phyloP scores from a whole-genome alignment of 306 rosid genomes.

The Benincasa hispida region DNA sequence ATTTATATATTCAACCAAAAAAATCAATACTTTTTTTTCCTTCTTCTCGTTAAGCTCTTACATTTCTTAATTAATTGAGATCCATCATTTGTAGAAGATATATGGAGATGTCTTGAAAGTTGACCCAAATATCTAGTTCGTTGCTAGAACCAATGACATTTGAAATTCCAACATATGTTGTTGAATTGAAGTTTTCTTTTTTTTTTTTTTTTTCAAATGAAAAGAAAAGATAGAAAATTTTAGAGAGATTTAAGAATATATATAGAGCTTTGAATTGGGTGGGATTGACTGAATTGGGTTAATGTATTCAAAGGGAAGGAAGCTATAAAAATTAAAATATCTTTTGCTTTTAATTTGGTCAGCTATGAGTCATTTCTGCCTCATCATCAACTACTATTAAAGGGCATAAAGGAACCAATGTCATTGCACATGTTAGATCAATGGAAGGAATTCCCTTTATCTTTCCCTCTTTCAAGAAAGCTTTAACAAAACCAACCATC shows the following conservation, averaged over 20 bases:
- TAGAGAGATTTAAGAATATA: no score
- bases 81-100: conserved; percentile 12
- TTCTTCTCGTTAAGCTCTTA: conserved; percentile 2
- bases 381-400: background rate
- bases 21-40: background rate
- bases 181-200: conserved; percentile 37
- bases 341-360: background rate
- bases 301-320: no score
- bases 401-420: no score
- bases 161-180: conserved; percentile 26
- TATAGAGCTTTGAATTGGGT: no score
- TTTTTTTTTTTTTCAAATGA: no score
- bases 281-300: no score
- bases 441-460: no score
- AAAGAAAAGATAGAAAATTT: no score
- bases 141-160: conserved; percentile 13
- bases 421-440: no score
- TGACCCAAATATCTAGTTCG: conserved; percentile 27
- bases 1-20: background rate
- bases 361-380: background rate
- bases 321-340: no score
- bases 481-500: no score
- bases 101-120: conserved; percentile 18
- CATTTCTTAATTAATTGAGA: conserved; percentile 22
- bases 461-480: no score